Evolutionary conservation across 2,329 filamentous ascomycete genomes (phyloP).

Genomic region (Calonectria ilicicola): DNA sequence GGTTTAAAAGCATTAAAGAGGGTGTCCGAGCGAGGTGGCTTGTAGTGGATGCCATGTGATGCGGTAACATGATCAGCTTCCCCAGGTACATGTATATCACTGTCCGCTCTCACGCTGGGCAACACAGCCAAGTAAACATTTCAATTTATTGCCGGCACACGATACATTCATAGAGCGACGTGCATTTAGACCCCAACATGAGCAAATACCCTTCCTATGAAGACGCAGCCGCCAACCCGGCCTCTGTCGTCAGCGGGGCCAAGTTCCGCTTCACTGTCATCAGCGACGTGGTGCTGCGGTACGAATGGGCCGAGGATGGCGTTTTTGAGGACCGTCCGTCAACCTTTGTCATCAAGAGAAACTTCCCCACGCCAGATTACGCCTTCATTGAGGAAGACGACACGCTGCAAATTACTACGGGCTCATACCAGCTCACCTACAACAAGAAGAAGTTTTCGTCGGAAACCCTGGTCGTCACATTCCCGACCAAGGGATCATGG

Average conservation of each 20-base stretch:
- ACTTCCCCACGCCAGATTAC: conserved; percentile 57
- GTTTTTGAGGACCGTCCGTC: conserved; percentile 73
- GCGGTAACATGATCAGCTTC: neutral
- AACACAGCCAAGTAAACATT: neutral
- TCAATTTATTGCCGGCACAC: neutral
- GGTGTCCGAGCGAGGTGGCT: conserved; percentile 6
- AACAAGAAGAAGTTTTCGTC: conserved; percentile 67
- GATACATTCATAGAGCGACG: neutral
- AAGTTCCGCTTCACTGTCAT: conserved; percentile 72
- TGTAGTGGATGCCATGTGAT: conserved; percentile 6
- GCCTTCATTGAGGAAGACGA: conserved; percentile 58
- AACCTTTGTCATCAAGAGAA: conserved; percentile 69
- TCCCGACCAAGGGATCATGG: conserved; percentile 55
- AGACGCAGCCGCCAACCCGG: conserved; percentile 32
- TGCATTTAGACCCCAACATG: conserved; percentile 22
- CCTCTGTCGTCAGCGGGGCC: conserved; percentile 30
- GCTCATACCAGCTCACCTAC: conserved; percentile 67
- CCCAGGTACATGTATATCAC: conserved; percentile 1
- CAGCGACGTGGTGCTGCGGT: conserved; percentile 67
- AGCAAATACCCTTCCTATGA: conserved; percentile 33
- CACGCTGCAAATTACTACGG: conserved; percentile 66
- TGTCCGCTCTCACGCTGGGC: neutral
- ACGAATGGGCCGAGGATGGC: conserved; percentile 71
- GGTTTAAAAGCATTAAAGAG: conserved; percentile 3
- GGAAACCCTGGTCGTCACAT: conserved; percentile 58